These are phyloP conservation scores for Leccinum uliginosum DNA, from an alignment of 768 basidiomycete genomes.

Conservation along the genomic window DNA sequence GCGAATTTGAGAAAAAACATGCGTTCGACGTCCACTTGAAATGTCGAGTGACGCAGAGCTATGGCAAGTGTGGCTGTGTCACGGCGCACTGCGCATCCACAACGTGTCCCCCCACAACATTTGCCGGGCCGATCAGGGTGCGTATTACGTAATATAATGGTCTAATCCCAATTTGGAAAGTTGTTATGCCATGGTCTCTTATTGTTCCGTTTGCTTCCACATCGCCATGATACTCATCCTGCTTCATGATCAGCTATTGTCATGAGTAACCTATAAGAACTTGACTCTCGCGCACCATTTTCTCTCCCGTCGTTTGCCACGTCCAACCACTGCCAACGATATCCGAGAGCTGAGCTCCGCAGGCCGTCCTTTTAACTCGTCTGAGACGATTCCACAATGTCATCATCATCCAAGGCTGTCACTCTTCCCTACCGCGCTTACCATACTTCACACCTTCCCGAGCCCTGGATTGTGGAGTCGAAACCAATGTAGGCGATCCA, in stretches of 20 bases:
- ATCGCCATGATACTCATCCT: conserved; percentile 2
- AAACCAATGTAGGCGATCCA: conserved; percentile 20
- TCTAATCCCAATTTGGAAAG: conserved; percentile 15
- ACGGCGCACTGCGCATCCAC: not conserved
- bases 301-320: not conserved
- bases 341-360: conserved; percentile 19
- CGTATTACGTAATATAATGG: conserved; percentile 1
- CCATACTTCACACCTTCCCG: conserved; percentile 12
- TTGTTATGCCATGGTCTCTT: conserved; percentile 17
- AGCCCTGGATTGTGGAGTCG: conserved; percentile 25
- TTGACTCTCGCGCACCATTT: not conserved
- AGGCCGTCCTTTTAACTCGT: conserved; percentile 24
- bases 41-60: not conserved
- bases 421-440: conserved; percentile 11
- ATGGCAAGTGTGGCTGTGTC: conserved; percentile 10
- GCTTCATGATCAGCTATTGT: conserved; percentile 12
- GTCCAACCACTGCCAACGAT: conserved; percentile 7
- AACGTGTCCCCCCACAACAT: not conserved
- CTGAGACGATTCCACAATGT: conserved; percentile 21
- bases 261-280: conserved; percentile 17
- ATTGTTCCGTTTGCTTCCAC: conserved; percentile 10
- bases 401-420: conserved; percentile 6
- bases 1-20: conserved; percentile 1
- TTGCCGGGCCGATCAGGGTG: not conserved
- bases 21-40: conserved; percentile 1